Conservation (phyloP, 805 yeast species). For the Metschnikowia arizonensis region DNA sequence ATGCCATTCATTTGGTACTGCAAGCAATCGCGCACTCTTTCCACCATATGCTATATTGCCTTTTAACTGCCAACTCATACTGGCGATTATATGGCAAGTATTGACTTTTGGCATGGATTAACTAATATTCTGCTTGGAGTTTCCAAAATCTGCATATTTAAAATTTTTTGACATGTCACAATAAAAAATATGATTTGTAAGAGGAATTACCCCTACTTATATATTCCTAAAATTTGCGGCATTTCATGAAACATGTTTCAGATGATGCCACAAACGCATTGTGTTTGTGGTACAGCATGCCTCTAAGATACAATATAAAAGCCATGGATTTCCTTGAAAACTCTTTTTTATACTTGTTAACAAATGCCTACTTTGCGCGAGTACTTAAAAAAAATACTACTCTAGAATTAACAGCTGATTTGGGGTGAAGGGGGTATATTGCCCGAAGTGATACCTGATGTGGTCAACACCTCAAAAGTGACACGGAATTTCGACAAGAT, state of each 20-base stretch:
- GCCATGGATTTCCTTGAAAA: neutral
- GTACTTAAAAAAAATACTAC: too few species aligned
- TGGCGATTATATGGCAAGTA: neutral
- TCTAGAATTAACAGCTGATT: too few species aligned
- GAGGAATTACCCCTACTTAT: neutral
- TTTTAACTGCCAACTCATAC: neutral
- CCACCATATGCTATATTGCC: neutral
- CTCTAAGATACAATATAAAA: neutral
- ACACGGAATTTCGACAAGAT: too few species aligned
- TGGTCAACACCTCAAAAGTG: too few species aligned
- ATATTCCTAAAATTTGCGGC: neutral
- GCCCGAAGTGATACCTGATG: too few species aligned
- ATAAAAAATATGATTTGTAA: neutral
- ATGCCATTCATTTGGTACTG: constrained; percentile 1
- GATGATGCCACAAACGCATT: neutral
- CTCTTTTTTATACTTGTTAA: neutral
- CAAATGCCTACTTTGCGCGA: neutral
- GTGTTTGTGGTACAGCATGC: neutral
- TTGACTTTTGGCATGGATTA: too few species aligned
- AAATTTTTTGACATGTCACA: too few species aligned
- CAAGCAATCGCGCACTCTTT: neutral
- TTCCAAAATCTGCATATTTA: too few species aligned
- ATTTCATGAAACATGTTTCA: neutral
- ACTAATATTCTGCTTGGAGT: too few species aligned
- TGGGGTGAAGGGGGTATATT: too few species aligned